These are phyloP conservation scores for Sanghuangporus sanghuang DNA, from an alignment of 1,284 basidiomycete species.

Conservation along the genomic window DNA sequence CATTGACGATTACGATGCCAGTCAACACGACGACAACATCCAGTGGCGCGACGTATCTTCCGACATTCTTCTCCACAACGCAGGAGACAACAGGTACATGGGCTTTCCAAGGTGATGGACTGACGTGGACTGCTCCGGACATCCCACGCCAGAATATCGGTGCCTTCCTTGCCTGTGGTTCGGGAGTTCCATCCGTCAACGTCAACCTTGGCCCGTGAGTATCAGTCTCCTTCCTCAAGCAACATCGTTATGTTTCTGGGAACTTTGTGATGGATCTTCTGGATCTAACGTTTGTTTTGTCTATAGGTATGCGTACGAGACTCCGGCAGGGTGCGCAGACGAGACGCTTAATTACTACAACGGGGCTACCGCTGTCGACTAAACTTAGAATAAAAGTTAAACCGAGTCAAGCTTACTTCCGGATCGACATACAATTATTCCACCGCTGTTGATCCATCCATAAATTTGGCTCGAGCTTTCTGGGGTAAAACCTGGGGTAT, in stretches of 20 bases:
- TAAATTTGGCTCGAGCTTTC: not conserved
- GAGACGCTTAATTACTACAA: slow-evolving; percentile 63
- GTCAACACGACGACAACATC: slow-evolving; percentile 17
- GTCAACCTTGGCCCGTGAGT: slow-evolving; percentile 46
- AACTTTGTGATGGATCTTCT: not conserved
- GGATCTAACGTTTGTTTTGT: slow-evolving; percentile 1
- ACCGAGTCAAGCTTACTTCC: not conserved
- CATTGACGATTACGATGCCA: slow-evolving; percentile 22
- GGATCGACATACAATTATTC: not conserved
- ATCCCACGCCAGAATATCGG: slow-evolving; percentile 22
- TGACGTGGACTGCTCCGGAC: slow-evolving; percentile 22
- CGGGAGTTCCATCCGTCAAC: slow-evolving; percentile 46
- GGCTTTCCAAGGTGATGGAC: slow-evolving; percentile 25
- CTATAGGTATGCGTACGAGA: slow-evolving; percentile 43
- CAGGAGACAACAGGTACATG: slow-evolving; percentile 24
- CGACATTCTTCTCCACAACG: slow-evolving; percentile 23
- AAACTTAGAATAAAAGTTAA: not conserved
- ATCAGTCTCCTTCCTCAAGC: not conserved
- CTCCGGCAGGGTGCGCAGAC: slow-evolving; percentile 47
- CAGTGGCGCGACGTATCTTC: slow-evolving; percentile 20
- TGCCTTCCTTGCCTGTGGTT: slow-evolving; percentile 40
- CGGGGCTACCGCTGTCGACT: slow-evolving; percentile 32
- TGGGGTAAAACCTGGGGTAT: not conserved
- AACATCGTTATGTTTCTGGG: not conserved
- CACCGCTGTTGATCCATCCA: not conserved